These are phyloP conservation scores for Stephanodiscus triporus DNA, from an alignment of 108 stramenopile species.

Conservation along the genomic window DNA sequence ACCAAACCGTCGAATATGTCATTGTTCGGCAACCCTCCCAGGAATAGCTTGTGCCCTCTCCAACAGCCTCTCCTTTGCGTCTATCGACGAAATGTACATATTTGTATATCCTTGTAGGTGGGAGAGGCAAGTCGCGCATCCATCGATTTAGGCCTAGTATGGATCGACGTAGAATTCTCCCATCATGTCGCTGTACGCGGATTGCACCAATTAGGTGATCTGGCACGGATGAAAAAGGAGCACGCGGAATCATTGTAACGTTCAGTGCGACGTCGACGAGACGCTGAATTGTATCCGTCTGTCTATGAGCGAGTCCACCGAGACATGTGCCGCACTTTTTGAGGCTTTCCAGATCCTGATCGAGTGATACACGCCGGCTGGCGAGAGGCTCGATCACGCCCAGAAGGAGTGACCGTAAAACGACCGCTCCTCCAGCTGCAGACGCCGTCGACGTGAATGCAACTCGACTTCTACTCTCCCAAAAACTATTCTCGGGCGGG, in stretches of 20 bases:
- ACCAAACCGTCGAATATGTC: conserved; percentile 27
- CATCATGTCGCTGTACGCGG: conserved; percentile 51
- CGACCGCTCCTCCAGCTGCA: conserved; percentile 26
- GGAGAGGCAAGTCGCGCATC: conserved; percentile 19
- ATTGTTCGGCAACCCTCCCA: conserved; percentile 31
- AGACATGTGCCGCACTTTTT: too few relatives aligned
- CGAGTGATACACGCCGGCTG: conserved; percentile 27
- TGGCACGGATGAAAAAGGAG: conserved; percentile 25
- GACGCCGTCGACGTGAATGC: conserved; percentile 34
- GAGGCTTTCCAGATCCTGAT: conserved; percentile 8
- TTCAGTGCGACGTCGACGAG: conserved; percentile 11
- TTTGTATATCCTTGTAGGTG: conserved; percentile 24
- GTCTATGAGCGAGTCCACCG: conserved; percentile 9
- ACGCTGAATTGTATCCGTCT: conserved; percentile 32
- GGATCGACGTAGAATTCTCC: conserved; percentile 51
- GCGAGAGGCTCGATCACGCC: not conserved
- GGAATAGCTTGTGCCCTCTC: conserved; percentile 44
- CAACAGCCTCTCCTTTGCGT: not conserved
- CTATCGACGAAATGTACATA: conserved; percentile 24
- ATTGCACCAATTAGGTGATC: conserved; percentile 45
- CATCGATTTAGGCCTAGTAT: conserved; percentile 34
- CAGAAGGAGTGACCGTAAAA: conserved; percentile 17
- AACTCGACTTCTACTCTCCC: conserved; percentile 28
- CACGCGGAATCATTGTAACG: conserved; percentile 10
- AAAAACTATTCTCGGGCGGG: conserved; percentile 14